A percentile compares a stretch with the other conserved stretches of the same genome.
Evolutionary conservation across 2,329 filamentous ascomycete genomes (phyloP).

Genomic region (Colletotrichum abscissum): DNA sequence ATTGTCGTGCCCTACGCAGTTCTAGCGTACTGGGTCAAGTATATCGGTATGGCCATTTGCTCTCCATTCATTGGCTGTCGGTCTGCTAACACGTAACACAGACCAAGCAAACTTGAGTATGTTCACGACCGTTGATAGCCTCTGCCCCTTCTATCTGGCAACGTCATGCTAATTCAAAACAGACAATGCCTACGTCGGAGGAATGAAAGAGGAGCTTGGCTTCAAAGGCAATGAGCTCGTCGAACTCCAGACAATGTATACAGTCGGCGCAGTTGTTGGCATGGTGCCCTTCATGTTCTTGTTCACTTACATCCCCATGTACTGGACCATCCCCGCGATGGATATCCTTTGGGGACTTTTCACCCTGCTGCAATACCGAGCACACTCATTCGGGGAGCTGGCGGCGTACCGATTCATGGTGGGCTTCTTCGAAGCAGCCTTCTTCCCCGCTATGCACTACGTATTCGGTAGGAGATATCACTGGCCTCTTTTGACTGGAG

Average conservation of each 20-base stretch:
- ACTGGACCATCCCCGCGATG: slow-evolving; percentile 42
- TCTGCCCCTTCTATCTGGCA: not conserved
- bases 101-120: slow-evolving; percentile 44
- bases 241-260: slow-evolving; percentile 42
- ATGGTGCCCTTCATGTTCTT: slow-evolving; percentile 45
- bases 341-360: slow-evolving; percentile 67
- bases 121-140: not conserved
- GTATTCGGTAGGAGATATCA: slow-evolving; percentile 48
- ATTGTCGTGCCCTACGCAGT: slow-evolving; percentile 49
- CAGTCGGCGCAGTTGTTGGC: slow-evolving; percentile 40
- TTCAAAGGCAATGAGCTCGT: slow-evolving; percentile 42
- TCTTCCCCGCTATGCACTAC: slow-evolving; percentile 47
- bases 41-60: slow-evolving; percentile 33
- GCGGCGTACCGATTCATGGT: slow-evolving; percentile 45
- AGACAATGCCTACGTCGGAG: slow-evolving; percentile 46
- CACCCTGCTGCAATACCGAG: slow-evolving; percentile 54
- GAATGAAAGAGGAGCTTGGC: slow-evolving; percentile 41
- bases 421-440: slow-evolving; percentile 46
- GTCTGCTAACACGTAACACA: not conserved
- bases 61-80: too few relatives aligned
- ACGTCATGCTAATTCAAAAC: slow-evolving; percentile 52
- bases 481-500: too few relatives aligned
- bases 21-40: slow-evolving; percentile 43
- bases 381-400: slow-evolving; percentile 40
- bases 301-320: slow-evolving; percentile 42